Base-by-base conservation (phyloP, 306 rosid species). In the Sicyos baderoa region DNA sequence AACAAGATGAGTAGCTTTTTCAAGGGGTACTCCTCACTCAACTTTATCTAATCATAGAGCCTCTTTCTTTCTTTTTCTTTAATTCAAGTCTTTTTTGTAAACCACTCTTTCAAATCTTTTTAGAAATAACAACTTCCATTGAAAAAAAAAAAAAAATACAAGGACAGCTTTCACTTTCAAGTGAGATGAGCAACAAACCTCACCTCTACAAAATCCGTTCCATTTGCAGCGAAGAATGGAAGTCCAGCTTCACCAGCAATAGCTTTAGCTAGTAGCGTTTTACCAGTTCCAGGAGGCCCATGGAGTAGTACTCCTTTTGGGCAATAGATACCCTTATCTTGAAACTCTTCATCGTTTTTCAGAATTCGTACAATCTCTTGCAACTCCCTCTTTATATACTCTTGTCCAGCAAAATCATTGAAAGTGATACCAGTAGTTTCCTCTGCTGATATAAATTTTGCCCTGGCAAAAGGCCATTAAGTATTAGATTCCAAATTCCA, bases 341-440 rank as follows among this genome's bases (percentile, higher is more conserved):
- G 95, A 80, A 89, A 92, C 81, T 89, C 96, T 79, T 89, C 96
- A 13, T 87, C 98, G 74, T 92, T 86, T 72, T 86, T 92, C 72
- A 92, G 80, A 84, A 92, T 87, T 68, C 87, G 85, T 56, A 92
- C 98, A 71, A 92, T 89, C 87, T 92, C 98, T 84, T 87, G 96
- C 58, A 92, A 82, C 80, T 92, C 98, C 75, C 86, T 79, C 84
- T 92, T 92, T 87, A 92, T 92, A 81, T 92, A 92, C 78, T 92
- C 98, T 88, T 92, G 98, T 76, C 98, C 98, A 83, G 98, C 98
- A 87, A 92, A 92, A 85, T 92, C 98, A 71, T 82, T 91, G 80
- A 92, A 92, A 67, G 96, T 86, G 77, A 92, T 79, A 69, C 98
- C 98, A 25, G 98, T 92, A 75, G 93, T 77, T 85, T 92, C 98